phyloP scores from a whole-genome alignment of 768 basidiomycete species.

The Podaxis carcinomalis region DNA sequence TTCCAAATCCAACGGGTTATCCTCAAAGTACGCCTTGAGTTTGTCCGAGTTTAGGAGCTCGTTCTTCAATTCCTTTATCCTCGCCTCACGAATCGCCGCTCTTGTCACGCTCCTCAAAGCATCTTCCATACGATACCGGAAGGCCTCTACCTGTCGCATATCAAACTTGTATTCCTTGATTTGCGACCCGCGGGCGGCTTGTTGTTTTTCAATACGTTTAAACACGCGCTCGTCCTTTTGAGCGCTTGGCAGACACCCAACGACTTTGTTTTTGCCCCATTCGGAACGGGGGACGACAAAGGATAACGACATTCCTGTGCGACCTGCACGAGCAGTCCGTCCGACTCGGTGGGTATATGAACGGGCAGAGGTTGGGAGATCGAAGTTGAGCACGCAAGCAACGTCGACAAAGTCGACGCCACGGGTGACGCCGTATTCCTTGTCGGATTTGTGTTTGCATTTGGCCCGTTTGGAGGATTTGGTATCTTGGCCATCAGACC shows the following conservation, averaged over 20 bases:
- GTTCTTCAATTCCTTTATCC: constrained; percentile 88
- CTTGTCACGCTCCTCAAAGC: constrained; percentile 86
- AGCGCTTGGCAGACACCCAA: constrained; percentile 65
- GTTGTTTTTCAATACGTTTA: constrained; percentile 71
- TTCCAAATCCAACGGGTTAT: constrained; percentile 91
- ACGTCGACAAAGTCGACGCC: constrained; percentile 98
- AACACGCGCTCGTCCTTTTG: constrained; percentile 76
- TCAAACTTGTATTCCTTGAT: constrained; percentile 93
- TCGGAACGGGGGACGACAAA: constrained; percentile 72
- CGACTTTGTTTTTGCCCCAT: constrained; percentile 73
- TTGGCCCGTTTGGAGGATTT: constrained; percentile 40
- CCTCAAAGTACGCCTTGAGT: constrained; percentile 97
- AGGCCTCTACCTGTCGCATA: constrained; percentile 94
- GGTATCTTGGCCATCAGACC: not conserved
- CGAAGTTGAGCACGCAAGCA: constrained; percentile 96
- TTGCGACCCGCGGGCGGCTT: constrained; percentile 52
- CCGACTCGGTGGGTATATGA: constrained; percentile 96
- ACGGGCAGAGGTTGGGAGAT: constrained; percentile 82
- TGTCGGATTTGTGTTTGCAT: constrained; percentile 52
- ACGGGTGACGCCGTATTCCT: constrained; percentile 90
- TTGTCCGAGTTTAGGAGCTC: constrained; percentile 96
- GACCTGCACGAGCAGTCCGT: constrained; percentile 93
- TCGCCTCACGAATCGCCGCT: constrained; percentile 82
- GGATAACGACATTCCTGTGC: constrained; percentile 87
- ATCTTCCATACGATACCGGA: constrained; percentile 98